Percentiles rank a stretch among this genome's conserved stretches.
These are phyloP conservation scores for Phytopythium delawarense DNA, from an alignment of 352 stramenopile genomes.

Conservation along the genomic window DNA sequence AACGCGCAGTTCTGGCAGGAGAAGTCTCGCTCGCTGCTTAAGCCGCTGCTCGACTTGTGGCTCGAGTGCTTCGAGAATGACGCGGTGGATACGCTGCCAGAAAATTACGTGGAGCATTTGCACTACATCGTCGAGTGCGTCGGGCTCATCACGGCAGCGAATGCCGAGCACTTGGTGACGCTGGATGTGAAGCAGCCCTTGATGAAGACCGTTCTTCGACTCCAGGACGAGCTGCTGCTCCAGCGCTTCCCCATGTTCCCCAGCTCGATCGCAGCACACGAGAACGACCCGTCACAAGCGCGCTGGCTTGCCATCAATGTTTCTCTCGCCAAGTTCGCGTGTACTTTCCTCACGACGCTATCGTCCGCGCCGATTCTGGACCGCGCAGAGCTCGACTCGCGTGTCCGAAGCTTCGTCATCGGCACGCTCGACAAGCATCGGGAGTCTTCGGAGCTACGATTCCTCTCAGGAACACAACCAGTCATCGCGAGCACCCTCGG, in stretches of 20 bases:
- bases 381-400: slow-evolving; percentile 27
- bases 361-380: slow-evolving; percentile 7
- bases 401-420: slow-evolving; percentile 50
- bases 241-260: slow-evolving; percentile 62
- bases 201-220: slow-evolving; percentile 21
- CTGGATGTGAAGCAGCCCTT: slow-evolving; percentile 6
- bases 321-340: slow-evolving; percentile 60
- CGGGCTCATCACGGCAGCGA: slow-evolving; percentile 1
- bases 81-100: slow-evolving; percentile 41
- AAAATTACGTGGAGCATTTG: slow-evolving; percentile 72
- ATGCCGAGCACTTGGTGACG: not conserved
- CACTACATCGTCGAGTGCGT: slow-evolving; percentile 71
- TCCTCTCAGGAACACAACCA: slow-evolving; percentile 52
- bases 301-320: slow-evolving; percentile 77
- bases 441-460: slow-evolving; percentile 51
- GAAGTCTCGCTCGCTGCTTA: slow-evolving; percentile 56
- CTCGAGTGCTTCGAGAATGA: slow-evolving; percentile 63
- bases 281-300: not conserved
- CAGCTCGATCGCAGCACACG: slow-evolving; percentile 12
- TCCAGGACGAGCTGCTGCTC: slow-evolving; percentile 56
- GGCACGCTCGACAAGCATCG: slow-evolving; percentile 57
- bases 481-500: slow-evolving; percentile 58
- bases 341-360: slow-evolving; percentile 34
- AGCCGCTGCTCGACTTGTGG: slow-evolving; percentile 68
- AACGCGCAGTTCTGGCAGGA: slow-evolving; percentile 51